Conservation (phyloP, 169 alveolate species). For the Eimeria necatrix region DNA sequence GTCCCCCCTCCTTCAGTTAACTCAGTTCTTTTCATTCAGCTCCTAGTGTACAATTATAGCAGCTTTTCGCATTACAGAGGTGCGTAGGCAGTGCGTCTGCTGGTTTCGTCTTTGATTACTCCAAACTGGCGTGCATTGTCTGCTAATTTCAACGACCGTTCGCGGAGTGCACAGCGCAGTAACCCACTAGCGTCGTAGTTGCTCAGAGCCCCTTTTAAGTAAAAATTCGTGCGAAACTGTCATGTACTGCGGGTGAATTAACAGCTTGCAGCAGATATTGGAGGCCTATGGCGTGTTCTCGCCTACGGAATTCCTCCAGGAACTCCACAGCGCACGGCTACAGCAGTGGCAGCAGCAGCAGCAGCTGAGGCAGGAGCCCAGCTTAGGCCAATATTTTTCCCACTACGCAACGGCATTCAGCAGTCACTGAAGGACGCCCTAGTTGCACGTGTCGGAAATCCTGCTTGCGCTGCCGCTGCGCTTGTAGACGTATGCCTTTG, state of each 20-base stretch:
- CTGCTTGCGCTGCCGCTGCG: conserved; percentile 46
- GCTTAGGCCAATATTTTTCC: conserved; percentile 3
- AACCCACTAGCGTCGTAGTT: no score
- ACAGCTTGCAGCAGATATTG: conserved; percentile 56
- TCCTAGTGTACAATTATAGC: no score
- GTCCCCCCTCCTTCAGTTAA: background rate
- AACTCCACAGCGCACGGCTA: conserved; percentile 39
- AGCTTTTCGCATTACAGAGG: no score
- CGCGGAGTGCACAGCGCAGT: no score
- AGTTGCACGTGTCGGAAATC: background rate
- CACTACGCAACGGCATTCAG: conserved; percentile 61
- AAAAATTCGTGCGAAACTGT: background rate
- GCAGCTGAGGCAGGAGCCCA: conserved; percentile 3
- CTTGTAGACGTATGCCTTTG: conserved; percentile 36
- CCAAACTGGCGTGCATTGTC: no score
- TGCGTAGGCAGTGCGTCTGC: no score
- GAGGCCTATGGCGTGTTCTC: conserved; percentile 46
- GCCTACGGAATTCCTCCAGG: conserved; percentile 59
- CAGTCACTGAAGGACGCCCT: conserved; percentile 20
- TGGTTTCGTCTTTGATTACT: no score
- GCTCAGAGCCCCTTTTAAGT: no score
- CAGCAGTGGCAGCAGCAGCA: background rate
- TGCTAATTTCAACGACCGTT: no score
- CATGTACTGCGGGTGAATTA: background rate
- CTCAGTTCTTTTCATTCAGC: no score